Evolutionary conservation across 495 filamentous ascomycete species (phyloP).

Genomic region (Neurospora sp.): DNA sequence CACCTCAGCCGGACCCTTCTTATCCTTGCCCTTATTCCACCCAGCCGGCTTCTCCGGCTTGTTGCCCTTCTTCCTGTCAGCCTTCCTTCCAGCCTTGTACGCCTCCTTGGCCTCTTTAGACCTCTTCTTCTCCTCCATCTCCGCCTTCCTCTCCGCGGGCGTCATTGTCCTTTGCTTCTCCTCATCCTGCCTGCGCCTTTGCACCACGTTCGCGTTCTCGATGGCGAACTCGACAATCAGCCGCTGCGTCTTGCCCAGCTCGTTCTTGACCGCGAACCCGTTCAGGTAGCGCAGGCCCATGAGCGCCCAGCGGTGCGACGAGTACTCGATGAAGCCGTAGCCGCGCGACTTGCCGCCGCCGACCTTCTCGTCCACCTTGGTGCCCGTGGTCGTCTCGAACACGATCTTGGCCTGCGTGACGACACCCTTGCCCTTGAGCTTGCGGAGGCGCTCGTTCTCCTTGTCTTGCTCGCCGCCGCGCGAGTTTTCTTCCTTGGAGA

Average conservation of each 20-base stretch:
- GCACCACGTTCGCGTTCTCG: slow-evolving; percentile 92
- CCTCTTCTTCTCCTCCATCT: slow-evolving; percentile 29
- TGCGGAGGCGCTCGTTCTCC: slow-evolving; percentile 65
- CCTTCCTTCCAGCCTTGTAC: slow-evolving; percentile 14
- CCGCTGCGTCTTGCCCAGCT: slow-evolving; percentile 43
- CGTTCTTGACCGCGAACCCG: slow-evolving; percentile 54
- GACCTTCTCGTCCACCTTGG: slow-evolving; percentile 58
- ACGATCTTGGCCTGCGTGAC: slow-evolving; percentile 94
- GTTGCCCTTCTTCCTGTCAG: slow-evolving; percentile 25
- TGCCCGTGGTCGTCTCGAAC: slow-evolving; percentile 74
- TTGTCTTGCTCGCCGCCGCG: slow-evolving; percentile 72
- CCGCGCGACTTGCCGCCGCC: slow-evolving; percentile 75
- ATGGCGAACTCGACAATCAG: slow-evolving; percentile 97
- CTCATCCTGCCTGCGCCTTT: slow-evolving; percentile 62
- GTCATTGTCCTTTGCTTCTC: slow-evolving; percentile 58
- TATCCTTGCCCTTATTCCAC: slow-evolving; percentile 39
- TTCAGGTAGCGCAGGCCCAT: slow-evolving; percentile 96
- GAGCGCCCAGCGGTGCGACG: slow-evolving; percentile 81
- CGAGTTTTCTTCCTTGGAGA: slow-evolving; percentile 78
- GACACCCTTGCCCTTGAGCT: slow-evolving; percentile 76
- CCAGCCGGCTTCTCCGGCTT: slow-evolving; percentile 38
- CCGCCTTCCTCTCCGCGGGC: slow-evolving; percentile 41
- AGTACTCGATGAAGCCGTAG: slow-evolving; percentile 97
- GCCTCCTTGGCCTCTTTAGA: slow-evolving; percentile 3
- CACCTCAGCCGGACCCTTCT: slow-evolving; percentile 24